Conservation (phyloP, 176 grass and related monocot species). For the Eragrostis curvula region DNA sequence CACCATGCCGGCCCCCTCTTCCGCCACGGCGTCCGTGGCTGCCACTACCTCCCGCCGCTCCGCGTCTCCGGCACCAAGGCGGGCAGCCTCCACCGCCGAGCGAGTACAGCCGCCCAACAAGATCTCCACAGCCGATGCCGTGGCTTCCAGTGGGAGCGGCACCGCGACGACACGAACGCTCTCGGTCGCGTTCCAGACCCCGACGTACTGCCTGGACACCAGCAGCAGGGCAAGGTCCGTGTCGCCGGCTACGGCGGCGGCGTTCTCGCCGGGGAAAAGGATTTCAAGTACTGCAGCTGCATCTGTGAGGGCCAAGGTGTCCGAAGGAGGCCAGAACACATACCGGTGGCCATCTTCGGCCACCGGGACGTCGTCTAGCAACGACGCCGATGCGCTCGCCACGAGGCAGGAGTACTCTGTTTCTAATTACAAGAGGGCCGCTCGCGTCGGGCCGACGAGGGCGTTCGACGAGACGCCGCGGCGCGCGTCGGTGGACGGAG, state of each 20-base stretch:
- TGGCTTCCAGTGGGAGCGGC: too few relatives aligned
- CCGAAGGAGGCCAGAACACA: slow-evolving; percentile 21
- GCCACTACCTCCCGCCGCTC: background rate
- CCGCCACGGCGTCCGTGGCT: background rate
- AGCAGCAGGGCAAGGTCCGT: slow-evolving; percentile 40
- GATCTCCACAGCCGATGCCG: background rate
- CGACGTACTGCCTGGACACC: slow-evolving; percentile 53
- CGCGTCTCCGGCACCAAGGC: background rate
- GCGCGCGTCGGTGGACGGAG: slow-evolving; percentile 51
- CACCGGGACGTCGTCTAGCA: background rate
- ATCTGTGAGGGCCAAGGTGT: background rate
- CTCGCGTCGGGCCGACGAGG: background rate
- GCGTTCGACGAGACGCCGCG: slow-evolving; percentile 1
- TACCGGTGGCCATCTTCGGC: slow-evolving; percentile 47
- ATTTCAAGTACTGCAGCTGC: background rate
- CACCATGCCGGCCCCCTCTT: background rate
- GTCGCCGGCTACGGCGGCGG: slow-evolving; percentile 18
- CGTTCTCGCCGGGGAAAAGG: slow-evolving; percentile 13
- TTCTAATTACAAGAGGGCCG: slow-evolving; percentile 29
- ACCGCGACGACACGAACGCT: slow-evolving; percentile 50
- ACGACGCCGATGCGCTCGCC: slow-evolving; percentile 24
- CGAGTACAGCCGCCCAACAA: background rate
- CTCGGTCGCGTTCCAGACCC: slow-evolving; percentile 76
- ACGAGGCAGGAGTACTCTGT: slow-evolving; percentile 39
- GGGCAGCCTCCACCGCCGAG: slow-evolving; percentile 23